Percentiles rank a stretch among this genome's conserved stretches.
Evolutionary conservation across 2,329 filamentous ascomycete species (phyloP).

Genomic region (Cladophialophora bantiana): DNA sequence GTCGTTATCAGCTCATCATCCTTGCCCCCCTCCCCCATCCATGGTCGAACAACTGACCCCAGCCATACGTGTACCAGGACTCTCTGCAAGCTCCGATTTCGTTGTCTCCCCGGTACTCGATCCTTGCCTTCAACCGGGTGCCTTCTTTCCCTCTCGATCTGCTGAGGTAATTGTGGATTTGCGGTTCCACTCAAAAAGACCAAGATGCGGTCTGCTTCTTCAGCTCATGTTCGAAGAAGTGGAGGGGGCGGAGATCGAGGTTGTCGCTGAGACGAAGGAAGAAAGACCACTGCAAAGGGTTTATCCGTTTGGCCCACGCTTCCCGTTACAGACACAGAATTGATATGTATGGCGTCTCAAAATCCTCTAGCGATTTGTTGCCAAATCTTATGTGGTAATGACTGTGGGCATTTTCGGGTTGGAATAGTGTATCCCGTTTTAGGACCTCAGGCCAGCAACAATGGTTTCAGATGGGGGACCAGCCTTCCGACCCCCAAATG

Average conservation of each 20-base stretch:
- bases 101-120: neutral
- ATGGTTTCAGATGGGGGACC: neutral
- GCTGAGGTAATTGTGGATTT: constrained; percentile 18
- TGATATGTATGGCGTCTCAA: constrained; percentile 14
- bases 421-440: constrained; percentile 7
- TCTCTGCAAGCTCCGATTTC: neutral
- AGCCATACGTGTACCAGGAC: neutral
- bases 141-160: neutral
- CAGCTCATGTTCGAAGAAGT: neutral
- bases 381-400: neutral
- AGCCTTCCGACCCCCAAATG: neutral
- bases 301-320: constrained; percentile 12
- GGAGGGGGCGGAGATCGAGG: neutral
- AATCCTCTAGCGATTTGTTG: neutral
- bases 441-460: constrained; percentile 7
- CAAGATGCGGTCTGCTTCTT: neutral
- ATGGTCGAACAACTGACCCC: neutral
- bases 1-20: neutral
- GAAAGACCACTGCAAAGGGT: constrained; percentile 12
- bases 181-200: neutral
- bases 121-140: neutral
- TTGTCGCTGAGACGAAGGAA: neutral
- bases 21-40: neutral
- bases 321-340: neutral
- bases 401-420: neutral